These are phyloP conservation scores for Erysimum pusillum DNA, from an alignment of 441 rosid genomes.

Conservation along the genomic window DNA sequence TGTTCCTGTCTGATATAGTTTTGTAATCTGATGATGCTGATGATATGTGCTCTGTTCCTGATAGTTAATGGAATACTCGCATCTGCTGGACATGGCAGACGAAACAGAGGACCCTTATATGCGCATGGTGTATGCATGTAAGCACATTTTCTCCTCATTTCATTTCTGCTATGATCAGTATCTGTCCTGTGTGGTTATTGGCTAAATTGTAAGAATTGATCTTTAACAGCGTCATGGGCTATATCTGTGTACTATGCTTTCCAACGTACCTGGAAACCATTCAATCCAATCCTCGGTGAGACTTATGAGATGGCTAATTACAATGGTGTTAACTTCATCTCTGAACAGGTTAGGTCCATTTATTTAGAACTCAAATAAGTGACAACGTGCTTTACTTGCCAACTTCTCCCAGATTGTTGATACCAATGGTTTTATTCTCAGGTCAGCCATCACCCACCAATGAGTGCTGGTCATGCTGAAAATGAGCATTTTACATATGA, in stretches of 20 bases:
- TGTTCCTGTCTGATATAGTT: conserved; percentile 6
- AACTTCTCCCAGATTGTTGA: conserved; percentile 28
- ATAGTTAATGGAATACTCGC: conserved; percentile 97
- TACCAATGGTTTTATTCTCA: conserved; percentile 48
- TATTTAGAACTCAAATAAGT: conserved; percentile 5
- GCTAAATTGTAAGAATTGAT: conserved; percentile 13
- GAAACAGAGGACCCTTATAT: conserved; percentile 91
- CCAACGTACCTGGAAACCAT: conserved; percentile 95
- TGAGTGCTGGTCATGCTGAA: conserved; percentile 97
- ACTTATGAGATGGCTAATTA: conserved; percentile 90
- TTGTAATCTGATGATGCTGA: conserved; percentile 14
- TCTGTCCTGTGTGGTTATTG: conserved; percentile 24
- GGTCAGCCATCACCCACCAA: conserved; percentile 99
- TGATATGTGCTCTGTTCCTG: conserved; percentile 41
- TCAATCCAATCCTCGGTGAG: conserved; percentile 99
- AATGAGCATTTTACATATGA: conserved; percentile 94
- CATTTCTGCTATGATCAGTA: conserved; percentile 10
- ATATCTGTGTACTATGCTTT: conserved; percentile 85
- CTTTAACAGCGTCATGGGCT: conserved; percentile 84
- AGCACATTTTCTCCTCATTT: conserved; percentile 43
- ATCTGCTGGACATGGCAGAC: conserved; percentile 90
- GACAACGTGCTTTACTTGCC: conserved; percentile 9
- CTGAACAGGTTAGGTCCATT: conserved; percentile 75
- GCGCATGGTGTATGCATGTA: conserved; percentile 94
- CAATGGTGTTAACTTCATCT: conserved; percentile 75